These are phyloP conservation scores for Lactifluus piperatus DNA, from an alignment of 768 basidiomycete genomes.

Conservation along the genomic window DNA sequence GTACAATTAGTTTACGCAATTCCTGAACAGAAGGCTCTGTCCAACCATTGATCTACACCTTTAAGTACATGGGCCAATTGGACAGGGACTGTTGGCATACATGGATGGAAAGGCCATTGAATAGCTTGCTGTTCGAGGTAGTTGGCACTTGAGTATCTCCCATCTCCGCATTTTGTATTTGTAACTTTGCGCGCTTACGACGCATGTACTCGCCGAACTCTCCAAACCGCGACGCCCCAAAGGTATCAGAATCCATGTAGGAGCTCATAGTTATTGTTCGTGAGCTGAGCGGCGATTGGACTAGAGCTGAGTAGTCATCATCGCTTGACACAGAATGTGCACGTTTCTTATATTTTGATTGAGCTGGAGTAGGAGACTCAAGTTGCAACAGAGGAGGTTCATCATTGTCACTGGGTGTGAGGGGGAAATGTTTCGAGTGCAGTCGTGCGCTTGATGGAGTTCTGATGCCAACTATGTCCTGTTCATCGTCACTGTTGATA, in stretches of 20 bases:
- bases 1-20: constrained; percentile 67
- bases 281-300: neutral
- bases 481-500: constrained; percentile 29
- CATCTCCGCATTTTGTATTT: constrained; percentile 58
- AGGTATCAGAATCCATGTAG: constrained; percentile 33
- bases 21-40: constrained; percentile 84
- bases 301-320: constrained; percentile 1
- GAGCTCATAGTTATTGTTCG: neutral
- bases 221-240: constrained; percentile 75
- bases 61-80: neutral
- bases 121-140: constrained; percentile 40
- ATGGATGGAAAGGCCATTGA: constrained; percentile 71
- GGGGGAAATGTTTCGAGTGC: neutral
- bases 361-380: constrained; percentile 2
- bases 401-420: neutral
- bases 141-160: constrained; percentile 21
- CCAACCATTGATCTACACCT: constrained; percentile 74
- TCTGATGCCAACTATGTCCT: neutral
- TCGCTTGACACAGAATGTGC: constrained; percentile 6
- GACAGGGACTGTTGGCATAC: constrained; percentile 38
- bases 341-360: constrained; percentile 14
- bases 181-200: constrained; percentile 84
- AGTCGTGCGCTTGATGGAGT: neutral
- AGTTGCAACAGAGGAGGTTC: neutral
- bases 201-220: constrained; percentile 84